phyloP scores from a whole-genome alignment of 129 eudicot genomes.

The Centella asiatica region DNA sequence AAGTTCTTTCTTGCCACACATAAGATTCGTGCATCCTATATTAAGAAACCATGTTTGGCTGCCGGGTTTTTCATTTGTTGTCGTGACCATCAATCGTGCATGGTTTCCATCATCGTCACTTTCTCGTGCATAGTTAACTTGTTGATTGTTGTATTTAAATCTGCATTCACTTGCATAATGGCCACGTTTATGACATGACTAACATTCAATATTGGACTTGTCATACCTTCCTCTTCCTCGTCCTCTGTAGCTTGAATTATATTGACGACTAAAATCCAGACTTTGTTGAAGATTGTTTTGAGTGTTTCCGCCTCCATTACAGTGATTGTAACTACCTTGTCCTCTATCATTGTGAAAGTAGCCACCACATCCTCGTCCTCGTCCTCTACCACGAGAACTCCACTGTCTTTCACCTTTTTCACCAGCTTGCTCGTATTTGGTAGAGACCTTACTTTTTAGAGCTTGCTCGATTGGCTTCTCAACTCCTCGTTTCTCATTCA shows the following conservation, averaged over 20 bases:
- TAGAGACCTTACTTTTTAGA: neutral
- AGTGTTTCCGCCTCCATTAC: neutral
- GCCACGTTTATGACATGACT: constrained; percentile 9
- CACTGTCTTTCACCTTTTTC: neutral
- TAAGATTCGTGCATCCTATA: too few relatives aligned
- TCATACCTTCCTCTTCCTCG: constrained; percentile 12
- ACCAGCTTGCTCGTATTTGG: neutral
- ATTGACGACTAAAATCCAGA: neutral
- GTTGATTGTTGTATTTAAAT: neutral
- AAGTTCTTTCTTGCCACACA: neutral
- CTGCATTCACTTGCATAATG: constrained; percentile 13
- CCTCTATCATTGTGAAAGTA: neutral
- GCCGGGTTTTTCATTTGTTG: neutral
- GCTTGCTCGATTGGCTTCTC: neutral
- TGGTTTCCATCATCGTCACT: neutral
- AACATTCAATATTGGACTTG: constrained; percentile 9
- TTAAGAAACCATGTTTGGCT: neutral
- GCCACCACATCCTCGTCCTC: neutral
- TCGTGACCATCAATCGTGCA: neutral
- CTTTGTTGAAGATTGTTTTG: neutral
- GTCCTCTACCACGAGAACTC: neutral
- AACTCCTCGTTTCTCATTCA: neutral
- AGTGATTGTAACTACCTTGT: neutral
- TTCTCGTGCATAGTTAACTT: neutral
- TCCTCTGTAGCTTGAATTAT: neutral